A percentile compares a stretch with the other conserved stretches of the same genome.
Conservation (phyloP, 257 asterid genomes). For the Marsdenia floribunda region DNA sequence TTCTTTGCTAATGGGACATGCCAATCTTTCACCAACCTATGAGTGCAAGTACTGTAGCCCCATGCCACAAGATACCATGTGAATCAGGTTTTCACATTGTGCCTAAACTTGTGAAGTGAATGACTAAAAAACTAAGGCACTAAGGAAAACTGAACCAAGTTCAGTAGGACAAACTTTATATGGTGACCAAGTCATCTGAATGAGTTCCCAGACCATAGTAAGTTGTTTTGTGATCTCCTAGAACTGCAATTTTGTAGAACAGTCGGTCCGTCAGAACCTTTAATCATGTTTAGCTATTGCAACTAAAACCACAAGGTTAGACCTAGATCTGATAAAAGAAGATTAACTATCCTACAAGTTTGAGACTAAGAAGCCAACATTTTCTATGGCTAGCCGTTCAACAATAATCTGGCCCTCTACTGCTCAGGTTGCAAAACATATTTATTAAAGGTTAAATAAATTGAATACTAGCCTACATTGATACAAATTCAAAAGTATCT, state of each 20-base stretch:
- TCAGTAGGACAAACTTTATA: neutral
- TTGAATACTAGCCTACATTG: neutral
- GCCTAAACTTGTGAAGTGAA: neutral
- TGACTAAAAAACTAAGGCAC: neutral
- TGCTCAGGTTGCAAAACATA: neutral
- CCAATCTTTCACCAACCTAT: slow-evolving; percentile 12
- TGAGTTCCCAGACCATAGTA: neutral
- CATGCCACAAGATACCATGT: slow-evolving; percentile 2
- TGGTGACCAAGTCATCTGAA: neutral
- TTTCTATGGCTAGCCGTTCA: neutral
- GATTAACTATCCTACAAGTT: neutral
- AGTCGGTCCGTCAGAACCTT: neutral
- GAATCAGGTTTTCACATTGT: neutral
- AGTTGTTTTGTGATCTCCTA: neutral
- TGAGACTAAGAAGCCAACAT: neutral
- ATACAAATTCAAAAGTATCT: neutral
- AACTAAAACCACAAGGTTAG: neutral
- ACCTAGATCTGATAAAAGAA: neutral
- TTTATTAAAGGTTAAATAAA: neutral
- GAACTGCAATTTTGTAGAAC: neutral
- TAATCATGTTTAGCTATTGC: neutral
- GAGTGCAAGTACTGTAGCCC: neutral
- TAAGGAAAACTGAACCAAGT: neutral
- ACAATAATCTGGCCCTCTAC: neutral
- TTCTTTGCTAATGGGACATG: slow-evolving; percentile 4